Evolutionary conservation across 129 eudicot species (phyloP).

Genomic region (Heracleum sosnowskyi): DNA sequence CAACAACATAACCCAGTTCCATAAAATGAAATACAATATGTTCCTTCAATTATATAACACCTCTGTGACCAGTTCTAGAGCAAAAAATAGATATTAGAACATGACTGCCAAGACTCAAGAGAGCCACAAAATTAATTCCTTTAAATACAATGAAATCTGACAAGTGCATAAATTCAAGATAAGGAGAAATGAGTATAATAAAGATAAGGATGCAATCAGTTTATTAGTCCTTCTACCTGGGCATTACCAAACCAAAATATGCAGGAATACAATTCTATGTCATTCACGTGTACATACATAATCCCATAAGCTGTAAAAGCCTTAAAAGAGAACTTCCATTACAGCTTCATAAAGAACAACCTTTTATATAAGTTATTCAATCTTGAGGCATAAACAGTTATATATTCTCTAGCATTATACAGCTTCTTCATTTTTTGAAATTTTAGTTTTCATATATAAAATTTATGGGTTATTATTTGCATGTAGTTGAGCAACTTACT

Average conservation of each 20-base stretch:
- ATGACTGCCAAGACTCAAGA: not conserved
- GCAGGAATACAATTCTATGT: not conserved
- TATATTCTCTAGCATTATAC: not conserved
- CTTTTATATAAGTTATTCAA: not conserved
- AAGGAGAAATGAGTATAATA: not conserved
- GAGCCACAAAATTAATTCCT: not conserved
- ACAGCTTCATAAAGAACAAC: not conserved
- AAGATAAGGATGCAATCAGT: not conserved
- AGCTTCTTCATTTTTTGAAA: not conserved
- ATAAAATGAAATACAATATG: not conserved
- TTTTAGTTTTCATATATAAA: not conserved
- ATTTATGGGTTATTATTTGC: not conserved
- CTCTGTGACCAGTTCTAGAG: not conserved
- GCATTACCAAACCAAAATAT: not conserved
- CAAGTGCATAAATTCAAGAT: not conserved
- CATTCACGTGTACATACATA: not conserved
- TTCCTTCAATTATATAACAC: not conserved
- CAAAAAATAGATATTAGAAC: not conserved
- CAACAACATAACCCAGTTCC: not conserved
- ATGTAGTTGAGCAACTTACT: not conserved
- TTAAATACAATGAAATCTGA: not conserved
- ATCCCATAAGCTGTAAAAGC: not conserved
- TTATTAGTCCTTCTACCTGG: not conserved
- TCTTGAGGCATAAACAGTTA: not conserved
- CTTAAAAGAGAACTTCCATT: not conserved